Percentiles rank a stretch among this genome's conserved stretches.
Conservation (phyloP, 2,329 filamentous ascomycete genomes). For the Cylindrodendrum hubeiense region DNA sequence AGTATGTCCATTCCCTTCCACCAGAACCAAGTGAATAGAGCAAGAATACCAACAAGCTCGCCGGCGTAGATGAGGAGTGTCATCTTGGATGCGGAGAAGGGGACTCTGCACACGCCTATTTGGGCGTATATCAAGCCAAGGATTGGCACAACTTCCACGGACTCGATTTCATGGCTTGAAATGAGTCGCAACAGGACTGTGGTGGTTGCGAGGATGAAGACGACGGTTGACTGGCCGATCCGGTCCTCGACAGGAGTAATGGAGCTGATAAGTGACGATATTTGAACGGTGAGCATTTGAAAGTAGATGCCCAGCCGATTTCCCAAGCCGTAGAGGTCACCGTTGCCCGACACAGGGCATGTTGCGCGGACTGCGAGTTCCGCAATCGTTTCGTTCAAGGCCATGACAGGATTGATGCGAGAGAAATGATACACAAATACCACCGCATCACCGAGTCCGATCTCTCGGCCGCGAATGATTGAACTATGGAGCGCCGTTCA, state of each 20-base stretch:
- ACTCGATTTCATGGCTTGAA: not conserved
- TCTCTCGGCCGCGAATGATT: not conserved
- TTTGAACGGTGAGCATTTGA: constrained; percentile 16
- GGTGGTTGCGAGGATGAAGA: constrained; percentile 7
- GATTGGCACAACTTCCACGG: constrained; percentile 17
- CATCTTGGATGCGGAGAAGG: constrained; percentile 9
- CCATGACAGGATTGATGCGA: not conserved
- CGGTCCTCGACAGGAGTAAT: constrained; percentile 7
- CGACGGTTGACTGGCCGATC: constrained; percentile 11
- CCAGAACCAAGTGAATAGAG: constrained; percentile 16
- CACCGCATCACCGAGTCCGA: not conserved
- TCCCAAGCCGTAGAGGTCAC: constrained; percentile 16
- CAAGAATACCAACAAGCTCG: constrained; percentile 11
- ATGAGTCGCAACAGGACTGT: not conserved
- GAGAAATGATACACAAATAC: not conserved
- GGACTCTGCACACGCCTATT: constrained; percentile 16
- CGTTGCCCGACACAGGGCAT: constrained; percentile 2
- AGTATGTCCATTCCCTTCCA: constrained; percentile 18
- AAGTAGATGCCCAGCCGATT: constrained; percentile 17
- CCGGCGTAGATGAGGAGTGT: constrained; percentile 9
- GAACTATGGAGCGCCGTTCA: not conserved
- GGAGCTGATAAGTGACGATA: constrained; percentile 11
- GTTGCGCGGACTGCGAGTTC: not conserved
- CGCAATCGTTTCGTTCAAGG: not conserved
- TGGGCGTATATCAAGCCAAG: constrained; percentile 12